Percentiles rank a stretch among this genome's conserved stretches.
phyloP scores from a whole-genome alignment of 106 monocot genomes.

The Acorus gramineus region DNA sequence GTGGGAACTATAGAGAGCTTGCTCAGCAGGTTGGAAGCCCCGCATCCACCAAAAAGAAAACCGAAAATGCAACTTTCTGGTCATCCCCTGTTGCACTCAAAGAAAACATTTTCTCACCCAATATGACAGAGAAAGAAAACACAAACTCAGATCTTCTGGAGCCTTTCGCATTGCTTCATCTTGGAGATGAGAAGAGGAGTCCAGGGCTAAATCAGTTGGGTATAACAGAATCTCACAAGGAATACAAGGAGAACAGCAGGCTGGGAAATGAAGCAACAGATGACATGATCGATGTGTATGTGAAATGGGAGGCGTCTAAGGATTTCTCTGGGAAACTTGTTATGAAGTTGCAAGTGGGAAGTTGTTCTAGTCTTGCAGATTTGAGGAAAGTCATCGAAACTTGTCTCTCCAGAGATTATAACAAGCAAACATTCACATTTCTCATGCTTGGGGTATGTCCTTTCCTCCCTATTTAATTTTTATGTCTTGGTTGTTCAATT shows the following conservation, averaged over 20 bases:
- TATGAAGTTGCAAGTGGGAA: constrained; percentile 38
- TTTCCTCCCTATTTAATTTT: not conserved
- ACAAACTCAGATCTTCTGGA: constrained; percentile 15
- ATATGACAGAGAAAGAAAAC: constrained; percentile 6
- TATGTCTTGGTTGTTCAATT: not conserved
- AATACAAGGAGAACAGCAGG: constrained; percentile 39
- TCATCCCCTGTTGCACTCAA: constrained; percentile 6
- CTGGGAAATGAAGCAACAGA: constrained; percentile 15
- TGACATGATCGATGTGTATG: constrained; percentile 44
- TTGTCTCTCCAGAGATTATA: constrained; percentile 37
- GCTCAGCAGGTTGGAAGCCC: constrained; percentile 32
- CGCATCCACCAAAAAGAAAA: constrained; percentile 26
- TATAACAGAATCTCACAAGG: not conserved
- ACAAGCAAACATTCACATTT: constrained; percentile 58
- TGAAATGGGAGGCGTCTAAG: constrained; percentile 84
- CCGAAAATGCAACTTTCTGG: constrained; percentile 17
- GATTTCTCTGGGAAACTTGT: constrained; percentile 44
- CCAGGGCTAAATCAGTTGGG: not conserved
- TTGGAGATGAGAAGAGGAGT: constrained; percentile 4
- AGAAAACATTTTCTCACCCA: not conserved
- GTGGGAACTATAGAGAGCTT: constrained; percentile 82
- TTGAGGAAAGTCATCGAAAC: constrained; percentile 56
- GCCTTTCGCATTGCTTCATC: constrained; percentile 18
- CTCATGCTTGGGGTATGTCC: constrained; percentile 54
- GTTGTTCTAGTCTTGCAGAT: constrained; percentile 43